Conservation (phyloP, 2,329 filamentous ascomycete genomes). For the Phaeosphaeria sp. region DNA sequence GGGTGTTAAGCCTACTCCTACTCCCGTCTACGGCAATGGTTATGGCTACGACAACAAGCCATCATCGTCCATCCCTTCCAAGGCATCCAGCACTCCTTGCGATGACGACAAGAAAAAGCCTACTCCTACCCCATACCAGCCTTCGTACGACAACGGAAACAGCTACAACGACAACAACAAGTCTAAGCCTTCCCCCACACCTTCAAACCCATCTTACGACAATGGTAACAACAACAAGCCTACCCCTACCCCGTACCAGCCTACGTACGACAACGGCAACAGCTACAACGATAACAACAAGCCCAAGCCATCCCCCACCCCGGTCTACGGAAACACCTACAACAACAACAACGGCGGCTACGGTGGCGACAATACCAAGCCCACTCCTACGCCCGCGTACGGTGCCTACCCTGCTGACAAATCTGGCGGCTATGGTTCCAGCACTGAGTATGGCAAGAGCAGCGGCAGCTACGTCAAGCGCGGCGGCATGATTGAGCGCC, state of each 20-base stretch:
- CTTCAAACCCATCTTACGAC: neutral
- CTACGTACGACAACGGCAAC: conserved; percentile 1
- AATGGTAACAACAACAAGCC: neutral
- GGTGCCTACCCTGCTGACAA: neutral
- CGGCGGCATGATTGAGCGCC: conserved; percentile 29
- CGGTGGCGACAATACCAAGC: neutral
- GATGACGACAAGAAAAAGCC: conserved; percentile 15
- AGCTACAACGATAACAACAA: conserved; percentile 1
- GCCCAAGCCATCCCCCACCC: conserved; percentile 1
- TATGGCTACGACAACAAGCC: conserved; percentile 4
- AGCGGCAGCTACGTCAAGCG: conserved; percentile 27
- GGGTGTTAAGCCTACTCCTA: neutral
- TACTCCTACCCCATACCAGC: conserved; percentile 5
- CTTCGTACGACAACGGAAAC: neutral
- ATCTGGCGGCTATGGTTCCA: neutral
- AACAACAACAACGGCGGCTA: neutral
- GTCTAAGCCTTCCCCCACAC: neutral
- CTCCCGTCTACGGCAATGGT: neutral
- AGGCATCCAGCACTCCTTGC: conserved; percentile 16
- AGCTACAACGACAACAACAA: neutral
- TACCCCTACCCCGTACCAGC: conserved; percentile 1
- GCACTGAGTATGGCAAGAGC: neutral
- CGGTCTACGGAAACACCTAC: neutral
- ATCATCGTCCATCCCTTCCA: conserved; percentile 2
- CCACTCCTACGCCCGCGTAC: neutral